A percentile compares a stretch with the other conserved stretches of the same genome.
Conservation (phyloP, 768 basidiomycete genomes). For the Cantharellus cinnabarinus region DNA sequence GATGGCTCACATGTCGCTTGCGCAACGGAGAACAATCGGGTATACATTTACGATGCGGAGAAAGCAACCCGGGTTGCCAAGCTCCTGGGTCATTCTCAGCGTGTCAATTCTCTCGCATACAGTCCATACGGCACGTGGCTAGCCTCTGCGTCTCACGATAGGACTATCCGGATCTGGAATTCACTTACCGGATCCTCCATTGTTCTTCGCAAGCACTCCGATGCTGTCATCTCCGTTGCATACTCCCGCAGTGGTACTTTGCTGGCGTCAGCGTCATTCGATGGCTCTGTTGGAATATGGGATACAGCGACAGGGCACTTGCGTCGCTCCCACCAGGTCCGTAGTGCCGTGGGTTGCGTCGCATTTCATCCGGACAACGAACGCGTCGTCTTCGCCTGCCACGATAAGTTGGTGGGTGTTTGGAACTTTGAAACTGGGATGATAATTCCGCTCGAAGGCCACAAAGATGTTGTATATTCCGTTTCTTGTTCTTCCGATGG, state of each 20-base stretch:
- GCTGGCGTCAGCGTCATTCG: slow-evolving; percentile 4
- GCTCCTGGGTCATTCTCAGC: background rate
- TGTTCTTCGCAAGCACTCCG: background rate
- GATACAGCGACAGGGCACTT: background rate
- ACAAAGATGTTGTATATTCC: background rate
- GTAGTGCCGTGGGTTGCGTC: too few relatives aligned
- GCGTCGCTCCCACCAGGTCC: background rate
- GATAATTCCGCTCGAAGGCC: background rate
- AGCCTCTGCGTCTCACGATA: slow-evolving; percentile 2
- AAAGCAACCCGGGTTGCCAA: too few relatives aligned
- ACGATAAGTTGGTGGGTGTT: too few relatives aligned
- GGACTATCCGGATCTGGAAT: slow-evolving; percentile 4
- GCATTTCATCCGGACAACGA: too few relatives aligned
- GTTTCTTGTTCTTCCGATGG: background rate
- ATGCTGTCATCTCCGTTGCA: slow-evolving; percentile 2
- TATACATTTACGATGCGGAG: too few relatives aligned
- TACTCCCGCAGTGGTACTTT: slow-evolving; percentile 3
- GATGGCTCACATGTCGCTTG: too few relatives aligned
- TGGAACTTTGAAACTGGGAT: background rate
- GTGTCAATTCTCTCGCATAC: slow-evolving; percentile 3
- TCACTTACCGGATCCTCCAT: background rate
- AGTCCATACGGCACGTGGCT: slow-evolving; percentile 1
- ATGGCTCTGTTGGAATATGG: slow-evolving; percentile 5
- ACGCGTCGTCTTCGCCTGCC: too few relatives aligned
- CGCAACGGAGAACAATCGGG: too few relatives aligned